These are phyloP conservation scores for Grosmannia clavigera DNA, from an alignment of 2,329 filamentous ascomycete species.

Conservation along the genomic window DNA sequence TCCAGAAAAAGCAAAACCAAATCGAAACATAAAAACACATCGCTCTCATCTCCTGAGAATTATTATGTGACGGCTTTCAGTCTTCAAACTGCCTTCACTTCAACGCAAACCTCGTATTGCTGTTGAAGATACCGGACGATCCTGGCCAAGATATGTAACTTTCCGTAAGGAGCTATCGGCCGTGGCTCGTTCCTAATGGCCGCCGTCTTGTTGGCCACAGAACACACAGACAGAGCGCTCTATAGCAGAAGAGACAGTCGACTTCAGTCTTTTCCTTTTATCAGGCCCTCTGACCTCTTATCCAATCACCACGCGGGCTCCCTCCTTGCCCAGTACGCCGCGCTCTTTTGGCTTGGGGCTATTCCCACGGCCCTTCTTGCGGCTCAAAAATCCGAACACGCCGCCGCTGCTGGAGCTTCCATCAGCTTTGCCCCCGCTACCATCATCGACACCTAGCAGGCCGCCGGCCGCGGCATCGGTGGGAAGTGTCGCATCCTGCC, in stretches of 20 bases:
- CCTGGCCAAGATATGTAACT: background rate
- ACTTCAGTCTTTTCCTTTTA: background rate
- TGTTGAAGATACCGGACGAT: background rate
- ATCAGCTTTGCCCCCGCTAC: constrained; percentile 34
- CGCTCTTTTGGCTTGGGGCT: constrained; percentile 92
- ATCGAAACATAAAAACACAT: background rate
- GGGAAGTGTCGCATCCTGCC: constrained; percentile 65
- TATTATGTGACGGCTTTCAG: background rate
- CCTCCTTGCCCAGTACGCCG: constrained; percentile 89
- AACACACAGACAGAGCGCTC: background rate
- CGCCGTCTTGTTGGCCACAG: background rate
- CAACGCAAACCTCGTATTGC: background rate
- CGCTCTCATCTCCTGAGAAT: background rate
- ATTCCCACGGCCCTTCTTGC: constrained; percentile 80
- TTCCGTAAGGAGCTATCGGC: background rate
- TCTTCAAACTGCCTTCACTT: background rate
- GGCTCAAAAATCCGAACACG: constrained; percentile 79
- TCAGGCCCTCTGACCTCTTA: constrained; percentile 21
- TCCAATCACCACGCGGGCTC: constrained; percentile 70
- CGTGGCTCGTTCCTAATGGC: background rate
- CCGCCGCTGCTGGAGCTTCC: constrained; percentile 47
- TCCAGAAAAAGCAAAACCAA: background rate
- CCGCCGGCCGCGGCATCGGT: constrained; percentile 46
- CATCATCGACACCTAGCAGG: constrained; percentile 34
- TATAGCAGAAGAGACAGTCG: background rate